These are phyloP conservation scores for Areca catechu DNA, from an alignment of 176 grass and related monocot genomes.

Conservation along the genomic window DNA sequence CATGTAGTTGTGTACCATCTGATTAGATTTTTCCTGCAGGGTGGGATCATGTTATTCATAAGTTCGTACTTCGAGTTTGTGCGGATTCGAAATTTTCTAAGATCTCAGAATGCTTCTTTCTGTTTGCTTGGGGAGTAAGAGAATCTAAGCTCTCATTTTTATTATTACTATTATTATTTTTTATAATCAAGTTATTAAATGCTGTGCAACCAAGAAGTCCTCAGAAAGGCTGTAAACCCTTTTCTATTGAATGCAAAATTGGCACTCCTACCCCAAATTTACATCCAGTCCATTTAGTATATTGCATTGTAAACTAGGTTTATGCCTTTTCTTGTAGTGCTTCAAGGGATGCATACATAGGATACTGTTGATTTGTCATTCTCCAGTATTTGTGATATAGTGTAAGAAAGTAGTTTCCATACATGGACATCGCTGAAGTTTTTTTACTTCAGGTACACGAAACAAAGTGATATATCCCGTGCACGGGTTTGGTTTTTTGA, in stretches of 20 bases:
- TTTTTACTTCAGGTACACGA: conserved; percentile 42
- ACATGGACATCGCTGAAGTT: too few species aligned
- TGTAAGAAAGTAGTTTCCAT: too few species aligned
- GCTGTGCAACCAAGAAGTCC: too few species aligned
- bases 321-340: too few species aligned
- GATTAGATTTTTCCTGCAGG: conserved; percentile 39
- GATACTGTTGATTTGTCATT: neutral
- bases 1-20: neutral
- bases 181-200: too few species aligned
- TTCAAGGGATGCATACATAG: too few species aligned
- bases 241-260: too few species aligned
- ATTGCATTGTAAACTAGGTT: too few species aligned
- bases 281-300: too few species aligned
- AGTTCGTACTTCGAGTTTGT: conserved; percentile 92
- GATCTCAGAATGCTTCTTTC: conserved; percentile 68
- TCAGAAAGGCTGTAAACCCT: too few species aligned
- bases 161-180: conserved; percentile 5
- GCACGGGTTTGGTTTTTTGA: conserved; percentile 89
- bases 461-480: conserved; percentile 80
- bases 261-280: too few species aligned
- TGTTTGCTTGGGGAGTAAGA: conserved; percentile 95
- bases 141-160: conserved; percentile 7
- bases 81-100: conserved; percentile 66
- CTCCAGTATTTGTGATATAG: conserved; percentile 3
- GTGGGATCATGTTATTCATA: conserved; percentile 69